Evolutionary conservation across 371 early-diverging fungal species (phyloP).

Genomic region (Parasitella parasitica): DNA sequence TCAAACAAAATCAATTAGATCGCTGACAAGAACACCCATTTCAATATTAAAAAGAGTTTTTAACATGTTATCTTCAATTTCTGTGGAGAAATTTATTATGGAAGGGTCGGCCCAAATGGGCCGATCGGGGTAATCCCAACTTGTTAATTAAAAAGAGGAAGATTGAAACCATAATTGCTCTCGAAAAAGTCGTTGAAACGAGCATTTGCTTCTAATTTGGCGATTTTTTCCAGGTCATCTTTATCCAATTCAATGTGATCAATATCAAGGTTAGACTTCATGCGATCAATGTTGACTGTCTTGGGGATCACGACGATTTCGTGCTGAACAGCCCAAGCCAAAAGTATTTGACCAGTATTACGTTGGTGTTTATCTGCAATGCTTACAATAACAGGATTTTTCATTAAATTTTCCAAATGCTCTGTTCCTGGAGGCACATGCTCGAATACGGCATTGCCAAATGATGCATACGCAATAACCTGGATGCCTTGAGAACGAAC

Average conservation of each 20-base stretch:
- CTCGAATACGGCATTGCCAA: neutral
- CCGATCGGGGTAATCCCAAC: no score
- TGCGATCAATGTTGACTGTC: constrained; percentile 42
- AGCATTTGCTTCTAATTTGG: constrained; percentile 23
- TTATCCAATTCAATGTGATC: constrained; percentile 24
- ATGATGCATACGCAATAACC: constrained; percentile 45
- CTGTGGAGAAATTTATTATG: no score
- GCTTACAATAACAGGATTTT: constrained; percentile 26
- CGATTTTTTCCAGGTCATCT: constrained; percentile 26
- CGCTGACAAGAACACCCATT: no score
- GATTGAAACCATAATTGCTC: constrained; percentile 23
- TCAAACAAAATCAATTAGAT: no score
- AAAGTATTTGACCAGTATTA: constrained; percentile 27
- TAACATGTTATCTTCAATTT: no score
- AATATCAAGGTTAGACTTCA: constrained; percentile 38
- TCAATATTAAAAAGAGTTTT: no score
- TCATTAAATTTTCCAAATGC: constrained; percentile 24
- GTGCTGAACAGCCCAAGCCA: constrained; percentile 57
- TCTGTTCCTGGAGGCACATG: constrained; percentile 50
- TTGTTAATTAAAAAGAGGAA: constrained; percentile 40
- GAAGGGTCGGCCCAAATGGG: no score
- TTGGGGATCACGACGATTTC: constrained; percentile 67
- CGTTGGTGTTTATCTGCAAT: constrained; percentile 5
- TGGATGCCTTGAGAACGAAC: neutral
- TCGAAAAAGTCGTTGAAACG: constrained; percentile 35